Evolutionary conservation across 176 grass and related monocot genomes (phyloP).

Genomic region (Guadua angustifolia): DNA sequence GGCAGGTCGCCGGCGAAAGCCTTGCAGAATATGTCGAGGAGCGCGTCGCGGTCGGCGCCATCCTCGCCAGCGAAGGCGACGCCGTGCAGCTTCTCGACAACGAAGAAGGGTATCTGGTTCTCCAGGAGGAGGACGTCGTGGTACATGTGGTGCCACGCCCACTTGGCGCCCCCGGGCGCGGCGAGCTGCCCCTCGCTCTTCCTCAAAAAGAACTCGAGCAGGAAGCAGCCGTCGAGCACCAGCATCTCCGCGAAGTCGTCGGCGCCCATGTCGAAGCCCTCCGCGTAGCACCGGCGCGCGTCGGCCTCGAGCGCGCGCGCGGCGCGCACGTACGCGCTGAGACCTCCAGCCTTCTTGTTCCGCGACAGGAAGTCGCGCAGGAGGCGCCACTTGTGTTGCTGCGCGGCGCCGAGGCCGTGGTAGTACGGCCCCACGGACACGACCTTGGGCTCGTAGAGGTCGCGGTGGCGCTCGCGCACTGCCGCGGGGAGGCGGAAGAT

Average conservation of each 20-base stretch:
- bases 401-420: conserved; percentile 44
- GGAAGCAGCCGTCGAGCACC: conserved; percentile 61
- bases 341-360: neutral
- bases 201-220: conserved; percentile 56
- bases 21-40: conserved; percentile 53
- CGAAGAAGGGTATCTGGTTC: conserved; percentile 62
- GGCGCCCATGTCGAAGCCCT: conserved; percentile 37
- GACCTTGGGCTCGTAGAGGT: conserved; percentile 57
- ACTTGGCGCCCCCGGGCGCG: conserved; percentile 50
- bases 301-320: conserved; percentile 45
- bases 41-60: conserved; percentile 19
- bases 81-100: conserved; percentile 52
- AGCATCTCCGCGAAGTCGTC: conserved; percentile 58
- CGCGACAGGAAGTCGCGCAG: conserved; percentile 45
- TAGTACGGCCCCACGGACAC: conserved; percentile 54
- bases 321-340: conserved; percentile 50
- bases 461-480: conserved; percentile 57
- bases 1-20: conserved; percentile 54
- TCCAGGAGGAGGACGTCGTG: conserved; percentile 52
- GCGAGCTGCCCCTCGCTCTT: conserved; percentile 54
- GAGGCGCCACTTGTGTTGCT: conserved; percentile 66
- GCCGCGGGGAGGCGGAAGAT: conserved; percentile 58
- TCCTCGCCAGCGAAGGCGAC: conserved; percentile 36
- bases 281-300: conserved; percentile 48
- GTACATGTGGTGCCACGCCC: conserved; percentile 67